Evolutionary conservation across 495 filamentous ascomycete genomes (phyloP).

Genomic region (Hyphodiscus hymeniophilus): DNA sequence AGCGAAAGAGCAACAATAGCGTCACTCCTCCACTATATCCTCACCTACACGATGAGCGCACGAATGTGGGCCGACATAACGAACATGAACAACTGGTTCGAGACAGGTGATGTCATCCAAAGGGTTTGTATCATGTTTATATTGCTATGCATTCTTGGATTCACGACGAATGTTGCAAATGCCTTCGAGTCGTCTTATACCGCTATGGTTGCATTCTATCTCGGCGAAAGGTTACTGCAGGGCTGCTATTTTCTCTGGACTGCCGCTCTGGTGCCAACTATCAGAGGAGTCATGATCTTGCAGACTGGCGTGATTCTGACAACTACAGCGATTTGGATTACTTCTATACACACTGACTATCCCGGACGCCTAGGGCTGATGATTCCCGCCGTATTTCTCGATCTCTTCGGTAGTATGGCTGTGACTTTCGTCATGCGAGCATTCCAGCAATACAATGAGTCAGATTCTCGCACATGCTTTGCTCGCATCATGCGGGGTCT

Average conservation of each 20-base stretch:
- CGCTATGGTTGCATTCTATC: conserved; percentile 43
- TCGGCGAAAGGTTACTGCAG: conserved; percentile 38
- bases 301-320: conserved; percentile 28
- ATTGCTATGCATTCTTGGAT: conserved; percentile 41
- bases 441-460: no score
- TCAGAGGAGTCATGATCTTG: conserved; percentile 37
- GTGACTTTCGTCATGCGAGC: conserved; percentile 24
- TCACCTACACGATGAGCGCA: conserved; percentile 44
- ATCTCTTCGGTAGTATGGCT: conserved; percentile 30
- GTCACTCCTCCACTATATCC: conserved; percentile 36
- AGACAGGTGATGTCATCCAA: conserved; percentile 43
- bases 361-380: conserved; percentile 32
- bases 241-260: conserved; percentile 32
- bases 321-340: conserved; percentile 41
- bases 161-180: conserved; percentile 44
- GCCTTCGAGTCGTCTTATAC: conserved; percentile 38
- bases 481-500: neutral
- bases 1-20: conserved; percentile 36
- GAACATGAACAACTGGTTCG: conserved; percentile 42
- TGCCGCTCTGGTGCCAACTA: conserved; percentile 37
- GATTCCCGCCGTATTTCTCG: conserved; percentile 35
- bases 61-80: conserved; percentile 47
- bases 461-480: conserved; percentile 3
- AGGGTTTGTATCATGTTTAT: conserved; percentile 41
- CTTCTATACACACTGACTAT: conserved; percentile 33